These are phyloP conservation scores for Pseudoturritis turrita DNA, from an alignment of 345 rosid species.

Conservation along the genomic window DNA sequence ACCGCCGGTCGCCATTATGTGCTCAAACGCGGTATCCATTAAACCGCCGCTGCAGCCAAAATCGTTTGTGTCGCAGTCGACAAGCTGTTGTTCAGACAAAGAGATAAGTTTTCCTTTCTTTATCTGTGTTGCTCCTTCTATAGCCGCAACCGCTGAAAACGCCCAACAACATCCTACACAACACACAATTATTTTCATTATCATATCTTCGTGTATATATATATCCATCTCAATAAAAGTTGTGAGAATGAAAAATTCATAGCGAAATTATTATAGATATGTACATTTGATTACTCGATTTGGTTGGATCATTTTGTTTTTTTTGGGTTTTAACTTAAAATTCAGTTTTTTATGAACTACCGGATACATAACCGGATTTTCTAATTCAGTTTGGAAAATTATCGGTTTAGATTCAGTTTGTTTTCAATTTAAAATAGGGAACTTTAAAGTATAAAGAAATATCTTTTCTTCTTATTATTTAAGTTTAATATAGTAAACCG, in stretches of 20 bases:
- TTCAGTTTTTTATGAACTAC: too few relatives aligned
- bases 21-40: slow-evolving; percentile 57
- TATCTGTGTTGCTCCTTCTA: slow-evolving; percentile 55
- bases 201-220: not conserved
- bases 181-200: not conserved
- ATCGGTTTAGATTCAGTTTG: too few relatives aligned
- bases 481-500: not conserved
- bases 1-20: slow-evolving; percentile 38
- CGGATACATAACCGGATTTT: not conserved
- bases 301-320: not conserved
- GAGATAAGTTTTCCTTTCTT: slow-evolving; percentile 47
- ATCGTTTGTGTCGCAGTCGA: slow-evolving; percentile 40
- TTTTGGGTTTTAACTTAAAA: not conserved
- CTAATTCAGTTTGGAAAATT: too few relatives aligned
- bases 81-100: slow-evolving; percentile 62
- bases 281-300: not conserved
- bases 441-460: too few relatives aligned
- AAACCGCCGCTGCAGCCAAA: slow-evolving; percentile 52
- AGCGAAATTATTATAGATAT: not conserved
- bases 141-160: slow-evolving; percentile 61
- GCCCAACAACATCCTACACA: slow-evolving; percentile 67
- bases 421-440: too few relatives aligned
- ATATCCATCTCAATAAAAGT: too few relatives aligned
- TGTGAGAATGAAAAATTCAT: too few relatives aligned
- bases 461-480: too few relatives aligned